Percentiles rank a stretch among this genome's conserved stretches.
Conservation (phyloP, 805 yeast species). For the Saccharomyces paradoxus region DNA sequence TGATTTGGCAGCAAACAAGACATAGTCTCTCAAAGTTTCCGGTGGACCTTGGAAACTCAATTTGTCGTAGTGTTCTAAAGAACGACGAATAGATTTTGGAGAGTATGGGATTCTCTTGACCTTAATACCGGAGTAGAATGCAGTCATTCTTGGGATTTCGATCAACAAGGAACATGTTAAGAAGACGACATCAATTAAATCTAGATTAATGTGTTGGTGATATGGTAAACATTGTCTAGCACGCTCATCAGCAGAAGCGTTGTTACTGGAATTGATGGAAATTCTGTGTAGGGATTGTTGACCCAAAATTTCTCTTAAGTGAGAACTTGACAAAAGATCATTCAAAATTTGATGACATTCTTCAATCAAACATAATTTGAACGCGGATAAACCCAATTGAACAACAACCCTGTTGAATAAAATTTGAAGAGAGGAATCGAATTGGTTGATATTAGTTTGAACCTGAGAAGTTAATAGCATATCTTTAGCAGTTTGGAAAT, state of each 20-base stretch:
- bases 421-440: conserved; percentile 83
- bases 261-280: conserved; percentile 38
- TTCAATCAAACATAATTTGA: conserved; percentile 75
- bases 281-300: conserved; percentile 74
- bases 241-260: conserved; percentile 22
- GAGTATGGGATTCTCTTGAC: conserved; percentile 50
- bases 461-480: conserved; percentile 80
- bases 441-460: conserved; percentile 71
- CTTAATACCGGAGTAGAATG: conserved; percentile 49
- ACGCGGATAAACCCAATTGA: conserved; percentile 92
- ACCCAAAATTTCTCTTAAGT: conserved; percentile 87
- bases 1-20: conserved; percentile 84
- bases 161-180: conserved; percentile 81
- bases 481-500: conserved; percentile 78
- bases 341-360: conserved; percentile 82
- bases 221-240: conserved; percentile 81
- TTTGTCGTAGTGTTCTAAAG: conserved; percentile 86
- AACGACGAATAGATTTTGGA: conserved; percentile 81
- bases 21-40: conserved; percentile 88
- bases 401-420: conserved; percentile 91
- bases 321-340: conserved; percentile 78
- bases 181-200: conserved; percentile 88
- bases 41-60: conserved; percentile 97
- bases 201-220: conserved; percentile 96
- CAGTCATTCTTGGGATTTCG: conserved; percentile 87